Conservation (phyloP, 805 yeast genomes). For the Candida ascalaphidarum region DNA sequence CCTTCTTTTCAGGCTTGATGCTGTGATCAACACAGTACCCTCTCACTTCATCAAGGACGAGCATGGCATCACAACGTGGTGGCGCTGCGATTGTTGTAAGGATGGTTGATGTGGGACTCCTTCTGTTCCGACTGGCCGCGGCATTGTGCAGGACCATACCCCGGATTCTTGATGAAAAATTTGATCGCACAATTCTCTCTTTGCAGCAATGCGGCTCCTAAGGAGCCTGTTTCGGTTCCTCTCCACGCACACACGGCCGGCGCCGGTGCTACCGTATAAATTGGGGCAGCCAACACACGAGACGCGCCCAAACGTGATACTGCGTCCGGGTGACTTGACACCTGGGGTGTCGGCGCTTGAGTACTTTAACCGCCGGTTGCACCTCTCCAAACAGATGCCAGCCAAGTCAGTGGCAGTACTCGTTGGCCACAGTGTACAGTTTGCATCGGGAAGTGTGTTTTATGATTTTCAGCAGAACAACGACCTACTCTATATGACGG, state of each 20-base stretch:
- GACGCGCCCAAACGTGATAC: slow-evolving; percentile 66
- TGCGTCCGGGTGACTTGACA: slow-evolving; percentile 73
- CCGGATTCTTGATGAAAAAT: no score
- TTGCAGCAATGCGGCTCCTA: no score
- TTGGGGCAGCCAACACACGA: slow-evolving; percentile 86
- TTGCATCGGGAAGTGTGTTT: slow-evolving; percentile 85
- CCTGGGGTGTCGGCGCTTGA: slow-evolving; percentile 84
- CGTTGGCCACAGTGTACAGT: slow-evolving; percentile 64
- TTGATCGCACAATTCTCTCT: no score
- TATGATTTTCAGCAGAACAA: slow-evolving; percentile 90
- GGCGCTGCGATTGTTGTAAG: no score
- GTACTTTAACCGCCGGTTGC: slow-evolving; percentile 62
- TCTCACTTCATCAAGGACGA: no score
- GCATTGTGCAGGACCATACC: no score
- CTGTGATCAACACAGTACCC: no score
- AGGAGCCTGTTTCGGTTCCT: not conserved
- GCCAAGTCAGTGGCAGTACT: slow-evolving; percentile 62
- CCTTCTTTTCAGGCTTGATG: no score
- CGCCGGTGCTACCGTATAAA: slow-evolving; percentile 19
- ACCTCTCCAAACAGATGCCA: slow-evolving; percentile 51
- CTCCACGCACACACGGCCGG: slow-evolving; percentile 15
- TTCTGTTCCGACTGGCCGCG: no score
- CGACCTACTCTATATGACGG: slow-evolving; percentile 78
- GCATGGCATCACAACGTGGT: no score
- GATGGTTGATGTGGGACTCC: no score